Evolutionary conservation across 345 rosid species (phyloP), one percentile per base, ranked within the genome.

Genomic region (Reutealis trisperma): DNA sequence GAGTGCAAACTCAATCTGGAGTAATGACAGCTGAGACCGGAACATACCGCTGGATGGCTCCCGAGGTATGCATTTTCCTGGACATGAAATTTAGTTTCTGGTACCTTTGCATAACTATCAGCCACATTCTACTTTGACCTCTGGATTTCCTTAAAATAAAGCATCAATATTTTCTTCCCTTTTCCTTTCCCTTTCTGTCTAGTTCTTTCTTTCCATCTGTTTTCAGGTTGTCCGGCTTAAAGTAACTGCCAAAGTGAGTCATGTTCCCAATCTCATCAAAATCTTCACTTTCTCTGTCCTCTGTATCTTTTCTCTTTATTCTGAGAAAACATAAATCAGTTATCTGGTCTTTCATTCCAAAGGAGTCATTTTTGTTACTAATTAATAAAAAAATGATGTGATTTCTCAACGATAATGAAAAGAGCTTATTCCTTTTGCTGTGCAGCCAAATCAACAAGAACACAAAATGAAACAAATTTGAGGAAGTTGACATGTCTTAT

Each of bases 31-130:
- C 97, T 75, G 98, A 92, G 89, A 94, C 97, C 70, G 98, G 99
- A 82, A 96, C 99, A 27, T 96, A 96, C 88, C 93, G 97, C 71
- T 96, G 99, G 99, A 96, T 96, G 98, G 98, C 97, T 85, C 99
- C 99, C 42, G 98, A 96, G 93, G 98, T 92, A 79, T 81, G 74
- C 49, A 70, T 76, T 76, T 60, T 11, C 79, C 34, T 68, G 51
- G 52, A 63, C 27, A 51, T 44, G 22, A 67, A 66, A 4, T 30
- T 30, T n/a, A 47, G 67, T 67, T 71, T 70, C 19, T 51, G 13
- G 14, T 47, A 8, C 13, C 6, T 37, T 37, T 37, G 41, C 41
- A 37, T 37, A 37, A 37, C 41, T 5, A 37, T 37, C 5, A 37
- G 41, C 41, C 5, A 37, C 6, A 37, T 6, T 6, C 41, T 37